Base-by-base conservation (phyloP, 805 yeast genomes). In the Metschnikowia lochheadii region DNA sequence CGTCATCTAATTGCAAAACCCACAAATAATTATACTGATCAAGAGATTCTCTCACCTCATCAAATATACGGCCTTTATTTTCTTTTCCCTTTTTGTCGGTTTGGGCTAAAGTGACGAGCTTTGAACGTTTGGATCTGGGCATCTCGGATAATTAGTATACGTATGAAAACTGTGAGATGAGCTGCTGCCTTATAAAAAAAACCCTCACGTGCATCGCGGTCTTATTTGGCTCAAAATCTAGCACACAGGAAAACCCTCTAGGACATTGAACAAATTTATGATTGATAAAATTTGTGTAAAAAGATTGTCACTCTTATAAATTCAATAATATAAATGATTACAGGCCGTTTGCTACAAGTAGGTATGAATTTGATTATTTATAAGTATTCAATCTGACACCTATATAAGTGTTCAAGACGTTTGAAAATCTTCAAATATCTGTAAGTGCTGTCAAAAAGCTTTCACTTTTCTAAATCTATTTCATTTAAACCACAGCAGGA, bases 101-200 rank as follows among this genome's bases (percentile, higher is more conserved):
- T 66, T 92, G 92, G 36, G 99, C 94, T 61, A 94, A 78, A 13
- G 98, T 88, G 54, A 94, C 96, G 60, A 91, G 84, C 83, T 89
- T 94, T 59, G 97, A 86, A 81, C 98, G 92, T 69, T 84, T 91
- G 35, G 97, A 90, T 80, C 96, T 89, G 55, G 99, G 97, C 99
- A 92, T 92, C 51, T 59, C 49, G 34, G 13, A 23, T 17, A 23
- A 41, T 44, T n/a, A 29, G 41, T 48, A 40, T 44, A 36, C n/a
- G 36, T n/a, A 32, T n/a, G 17, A 44, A 23, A 44, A 35, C 26
- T 44, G 29, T 45, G 56, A 48, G 57, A 53, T 55, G 56, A 49
- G 54, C 40, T 43, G 29, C 20, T 18, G 35, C 29, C 20, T 20
- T 18, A 14, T 11, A 21, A 46, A 41, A 49, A 49, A 49, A 33